phyloP scores from a whole-genome alignment of 2,329 filamentous ascomycete genomes.

The Diaporthe sp. region DNA sequence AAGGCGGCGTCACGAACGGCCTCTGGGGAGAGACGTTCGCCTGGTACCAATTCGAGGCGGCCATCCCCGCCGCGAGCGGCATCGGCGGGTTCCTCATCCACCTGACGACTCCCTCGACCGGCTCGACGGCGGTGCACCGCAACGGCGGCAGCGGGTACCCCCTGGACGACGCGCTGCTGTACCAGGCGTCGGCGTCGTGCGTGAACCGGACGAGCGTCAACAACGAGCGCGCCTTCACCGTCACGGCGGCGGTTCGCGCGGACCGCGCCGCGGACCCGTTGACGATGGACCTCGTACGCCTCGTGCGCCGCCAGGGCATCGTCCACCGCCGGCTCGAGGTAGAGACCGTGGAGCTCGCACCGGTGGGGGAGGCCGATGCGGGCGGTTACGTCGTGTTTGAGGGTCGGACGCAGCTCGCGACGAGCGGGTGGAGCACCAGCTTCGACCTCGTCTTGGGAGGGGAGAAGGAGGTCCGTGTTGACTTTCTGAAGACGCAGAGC shows the following conservation, averaged over 20 bases:
- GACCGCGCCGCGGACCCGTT: conserved; percentile 1
- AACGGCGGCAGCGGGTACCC: neutral
- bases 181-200: conserved; percentile 9
- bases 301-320: conserved; percentile 9
- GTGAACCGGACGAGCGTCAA: conserved; percentile 1
- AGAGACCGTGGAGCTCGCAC: neutral
- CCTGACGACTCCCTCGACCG: conserved; percentile 44
- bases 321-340: conserved; percentile 1
- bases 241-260: conserved; percentile 2
- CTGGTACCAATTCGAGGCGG: conserved; percentile 48
- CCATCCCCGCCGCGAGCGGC: conserved; percentile 43
- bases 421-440: conserved; percentile 6
- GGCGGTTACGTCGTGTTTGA: conserved; percentile 3
- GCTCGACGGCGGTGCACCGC: conserved; percentile 2
- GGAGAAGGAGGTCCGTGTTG: neutral
- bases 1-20: conserved; percentile 44
- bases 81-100: conserved; percentile 49
- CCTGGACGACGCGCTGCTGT: conserved; percentile 1
- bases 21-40: conserved; percentile 45
- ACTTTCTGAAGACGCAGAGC: conserved; percentile 16
- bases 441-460: conserved; percentile 18
- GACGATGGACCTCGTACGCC: neutral
- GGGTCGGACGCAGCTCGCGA: conserved; percentile 3
- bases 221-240: neutral
- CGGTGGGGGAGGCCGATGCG: neutral